Percentiles rank a stretch among this genome's conserved stretches.
phyloP scores from a whole-genome alignment of 2,329 filamentous ascomycete genomes.

The Thermoascus crustaceus region DNA sequence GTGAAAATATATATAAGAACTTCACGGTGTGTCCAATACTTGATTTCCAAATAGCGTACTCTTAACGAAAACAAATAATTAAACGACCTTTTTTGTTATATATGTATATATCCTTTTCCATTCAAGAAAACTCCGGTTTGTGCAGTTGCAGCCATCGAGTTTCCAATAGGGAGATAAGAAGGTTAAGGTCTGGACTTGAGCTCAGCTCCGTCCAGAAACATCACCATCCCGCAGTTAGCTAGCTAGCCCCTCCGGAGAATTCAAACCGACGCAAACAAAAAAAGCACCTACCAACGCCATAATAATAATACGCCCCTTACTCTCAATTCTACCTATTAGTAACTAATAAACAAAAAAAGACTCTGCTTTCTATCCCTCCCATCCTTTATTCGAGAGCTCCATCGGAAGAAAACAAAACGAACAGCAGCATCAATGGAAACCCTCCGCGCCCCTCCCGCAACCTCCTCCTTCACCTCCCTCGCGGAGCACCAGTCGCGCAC shows the following conservation, averaged over 20 bases:
- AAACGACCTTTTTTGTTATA: no score
- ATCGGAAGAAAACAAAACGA: no score
- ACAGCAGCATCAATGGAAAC: slow-evolving; percentile 32
- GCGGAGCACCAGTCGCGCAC: slow-evolving; percentile 41
- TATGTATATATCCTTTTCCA: no score
- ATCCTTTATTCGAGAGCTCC: no score
- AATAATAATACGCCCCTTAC: not conserved
- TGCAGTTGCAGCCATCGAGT: no score
- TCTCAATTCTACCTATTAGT: not conserved
- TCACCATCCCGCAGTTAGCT: not conserved
- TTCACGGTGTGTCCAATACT: no score
- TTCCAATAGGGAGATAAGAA: no score
- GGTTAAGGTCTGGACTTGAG: not conserved
- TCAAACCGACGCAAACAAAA: not conserved
- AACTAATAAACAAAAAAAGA: not conserved
- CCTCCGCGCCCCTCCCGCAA: slow-evolving; percentile 29
- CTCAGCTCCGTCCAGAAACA: not conserved
- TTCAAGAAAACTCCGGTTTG: no score
- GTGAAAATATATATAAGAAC: no score
- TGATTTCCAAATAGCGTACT: no score
- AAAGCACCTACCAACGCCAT: not conserved
- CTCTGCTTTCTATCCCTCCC: no score
- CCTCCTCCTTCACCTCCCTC: slow-evolving; percentile 35
- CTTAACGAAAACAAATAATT: no score
- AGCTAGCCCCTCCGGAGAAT: not conserved